Evolutionary conservation across 1,284 basidiomycete genomes (phyloP).

Genomic region (Microstroma glucosiphilum): DNA sequence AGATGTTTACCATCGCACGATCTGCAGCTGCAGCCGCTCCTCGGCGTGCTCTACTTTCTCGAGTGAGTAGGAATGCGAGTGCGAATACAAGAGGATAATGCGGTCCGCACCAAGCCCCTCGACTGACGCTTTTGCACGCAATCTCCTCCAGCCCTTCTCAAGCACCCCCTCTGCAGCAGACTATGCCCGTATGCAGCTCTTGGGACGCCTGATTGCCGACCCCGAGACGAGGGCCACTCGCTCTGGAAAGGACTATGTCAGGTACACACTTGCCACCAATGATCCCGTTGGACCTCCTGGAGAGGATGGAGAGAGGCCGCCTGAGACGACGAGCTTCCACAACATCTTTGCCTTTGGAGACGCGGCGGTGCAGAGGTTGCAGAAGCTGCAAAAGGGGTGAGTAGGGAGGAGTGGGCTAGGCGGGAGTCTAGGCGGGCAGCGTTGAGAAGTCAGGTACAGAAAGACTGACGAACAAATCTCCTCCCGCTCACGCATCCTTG

Average conservation of each 20-base stretch:
- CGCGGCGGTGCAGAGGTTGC: conserved; percentile 31
- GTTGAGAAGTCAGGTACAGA: too few relatives aligned
- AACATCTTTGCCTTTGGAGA: conserved; percentile 43
- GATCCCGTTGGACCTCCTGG: conserved; percentile 40
- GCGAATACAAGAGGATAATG: too few relatives aligned
- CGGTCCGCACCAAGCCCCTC: too few relatives aligned
- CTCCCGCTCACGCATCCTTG: too few relatives aligned
- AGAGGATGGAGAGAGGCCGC: conserved; percentile 30
- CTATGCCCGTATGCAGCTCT: conserved; percentile 43
- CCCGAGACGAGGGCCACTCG: conserved; percentile 43
- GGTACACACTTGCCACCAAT: conserved; percentile 45
- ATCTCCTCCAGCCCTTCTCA: conserved; percentile 30
- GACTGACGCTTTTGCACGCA: too few relatives aligned
- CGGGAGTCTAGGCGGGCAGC: background rate
- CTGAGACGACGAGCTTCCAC: conserved; percentile 36
- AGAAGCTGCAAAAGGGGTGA: conserved; percentile 35
- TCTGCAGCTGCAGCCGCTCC: too few relatives aligned
- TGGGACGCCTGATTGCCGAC: conserved; percentile 44
- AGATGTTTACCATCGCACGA: too few relatives aligned
- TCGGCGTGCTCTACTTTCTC: too few relatives aligned
- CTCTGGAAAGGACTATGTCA: conserved; percentile 47
- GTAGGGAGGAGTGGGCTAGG: background rate
- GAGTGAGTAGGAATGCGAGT: too few relatives aligned
- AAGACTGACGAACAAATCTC: too few relatives aligned
- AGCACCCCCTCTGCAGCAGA: conserved; percentile 29